Evolutionary conservation across 2,329 filamentous ascomycete species (phyloP).

Genomic region (Cladosporium sp.): DNA sequence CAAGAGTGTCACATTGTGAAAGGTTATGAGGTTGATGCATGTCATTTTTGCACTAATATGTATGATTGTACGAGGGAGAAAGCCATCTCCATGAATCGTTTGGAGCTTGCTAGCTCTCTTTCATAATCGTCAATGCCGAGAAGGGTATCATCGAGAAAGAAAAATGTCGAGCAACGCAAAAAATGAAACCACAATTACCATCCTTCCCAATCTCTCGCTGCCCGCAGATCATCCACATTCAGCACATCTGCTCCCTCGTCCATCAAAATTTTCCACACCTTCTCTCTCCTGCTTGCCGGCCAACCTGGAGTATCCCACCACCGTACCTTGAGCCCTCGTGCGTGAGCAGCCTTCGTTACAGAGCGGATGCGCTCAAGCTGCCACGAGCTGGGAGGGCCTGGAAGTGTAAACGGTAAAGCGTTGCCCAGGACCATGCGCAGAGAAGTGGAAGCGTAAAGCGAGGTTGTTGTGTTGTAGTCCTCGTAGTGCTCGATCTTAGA

Average conservation of each 20-base stretch:
- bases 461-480: conserved; percentile 53
- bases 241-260: conserved; percentile 53
- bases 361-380: conserved; percentile 4
- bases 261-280: conserved; percentile 51
- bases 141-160: not conserved
- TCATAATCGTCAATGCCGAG: too few species aligned
- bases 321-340: conserved; percentile 53
- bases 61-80: too few species aligned
- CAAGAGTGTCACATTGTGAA: conserved; percentile 36
- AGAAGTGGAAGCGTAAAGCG: conserved; percentile 61
- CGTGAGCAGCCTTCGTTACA: conserved; percentile 40
- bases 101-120: too few species aligned
- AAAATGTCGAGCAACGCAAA: not conserved
- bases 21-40: too few species aligned
- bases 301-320: conserved; percentile 56
- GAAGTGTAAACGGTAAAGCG: not conserved
- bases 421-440: conserved; percentile 39
- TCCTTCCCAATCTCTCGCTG: conserved; percentile 52
- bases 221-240: conserved; percentile 55
- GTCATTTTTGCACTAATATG: too few species aligned
- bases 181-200: conserved; percentile 39
- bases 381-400: not conserved
- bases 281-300: conserved; percentile 51
- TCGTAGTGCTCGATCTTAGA: not conserved
- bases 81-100: too few species aligned